Conservation (phyloP, 176 grass and related monocot species). For the Juncus inflexus region DNA sequence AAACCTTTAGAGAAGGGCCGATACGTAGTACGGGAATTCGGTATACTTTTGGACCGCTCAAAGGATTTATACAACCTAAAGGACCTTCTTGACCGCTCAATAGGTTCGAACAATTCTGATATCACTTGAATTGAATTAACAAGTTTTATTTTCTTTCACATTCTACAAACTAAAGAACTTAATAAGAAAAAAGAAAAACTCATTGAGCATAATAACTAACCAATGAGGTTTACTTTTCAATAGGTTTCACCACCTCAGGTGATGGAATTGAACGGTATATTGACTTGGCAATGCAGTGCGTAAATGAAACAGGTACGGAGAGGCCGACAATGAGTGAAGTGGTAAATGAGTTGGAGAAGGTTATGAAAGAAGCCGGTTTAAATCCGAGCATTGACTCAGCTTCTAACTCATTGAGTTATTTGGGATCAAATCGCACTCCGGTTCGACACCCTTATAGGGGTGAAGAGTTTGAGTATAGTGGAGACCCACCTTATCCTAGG, state of each 20-base stretch:
- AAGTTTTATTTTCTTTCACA: no score
- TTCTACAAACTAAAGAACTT: no score
- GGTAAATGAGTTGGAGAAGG: slow-evolving; percentile 53
- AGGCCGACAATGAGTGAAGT: slow-evolving; percentile 61
- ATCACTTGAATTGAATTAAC: no score
- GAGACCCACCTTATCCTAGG: slow-evolving; percentile 29
- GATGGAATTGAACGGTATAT: slow-evolving; percentile 49
- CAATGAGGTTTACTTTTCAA: no score
- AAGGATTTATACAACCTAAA: slow-evolving; percentile 53
- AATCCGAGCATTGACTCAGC: slow-evolving; percentile 23
- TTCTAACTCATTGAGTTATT: slow-evolving; percentile 44
- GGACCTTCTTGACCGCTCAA: slow-evolving; percentile 44
- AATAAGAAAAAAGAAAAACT: no score
- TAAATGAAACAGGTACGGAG: slow-evolving; percentile 47
- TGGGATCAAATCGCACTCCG: slow-evolving; percentile 21
- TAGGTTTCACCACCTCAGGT: slow-evolving; percentile 1
- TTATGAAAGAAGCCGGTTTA: slow-evolving; percentile 43
- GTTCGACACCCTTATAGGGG: slow-evolving; percentile 45
- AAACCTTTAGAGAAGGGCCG: slow-evolving; percentile 54
- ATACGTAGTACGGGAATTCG: slow-evolving; percentile 63
- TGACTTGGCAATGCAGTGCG: slow-evolving; percentile 55
- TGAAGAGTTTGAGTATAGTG: slow-evolving; percentile 49
- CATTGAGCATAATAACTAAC: no score
- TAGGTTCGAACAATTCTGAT: slow-evolving; percentile 12
- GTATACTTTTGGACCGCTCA: slow-evolving; percentile 33